A percentile compares a stretch with the other conserved stretches of the same genome.
Evolutionary conservation across 768 basidiomycete genomes (phyloP).

Genomic region (Lactarius trivialis): DNA sequence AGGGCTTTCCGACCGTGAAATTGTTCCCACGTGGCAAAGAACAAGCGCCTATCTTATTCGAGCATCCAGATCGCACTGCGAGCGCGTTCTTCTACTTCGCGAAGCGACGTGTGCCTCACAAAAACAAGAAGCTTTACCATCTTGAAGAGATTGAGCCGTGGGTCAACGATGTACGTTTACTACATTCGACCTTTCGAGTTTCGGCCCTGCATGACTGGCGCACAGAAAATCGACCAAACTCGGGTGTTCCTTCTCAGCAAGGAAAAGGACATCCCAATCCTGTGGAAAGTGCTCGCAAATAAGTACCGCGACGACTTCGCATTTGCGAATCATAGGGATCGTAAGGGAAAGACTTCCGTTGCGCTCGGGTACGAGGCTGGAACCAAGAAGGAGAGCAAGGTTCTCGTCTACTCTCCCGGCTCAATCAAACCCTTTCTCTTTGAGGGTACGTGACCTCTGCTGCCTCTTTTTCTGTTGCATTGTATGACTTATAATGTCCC

Average conservation of each 20-base stretch:
- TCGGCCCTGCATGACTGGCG: not conserved
- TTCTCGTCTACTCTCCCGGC: conserved; percentile 63
- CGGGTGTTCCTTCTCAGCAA: conserved; percentile 68
- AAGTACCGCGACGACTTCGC: conserved; percentile 58
- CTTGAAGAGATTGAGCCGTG: conserved; percentile 56
- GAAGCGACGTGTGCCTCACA: conserved; percentile 62
- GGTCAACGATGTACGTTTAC: conserved; percentile 53
- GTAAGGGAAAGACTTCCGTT: conserved; percentile 51
- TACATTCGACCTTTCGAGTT: not conserved
- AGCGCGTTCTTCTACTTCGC: conserved; percentile 72
- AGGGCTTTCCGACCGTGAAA: conserved; percentile 95
- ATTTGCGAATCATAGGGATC: conserved; percentile 61
- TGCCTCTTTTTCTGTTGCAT: not conserved
- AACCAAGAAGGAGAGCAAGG: conserved; percentile 48
- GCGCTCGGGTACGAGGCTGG: conserved; percentile 53
- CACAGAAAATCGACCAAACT: conserved; percentile 37
- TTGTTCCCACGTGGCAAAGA: conserved; percentile 73
- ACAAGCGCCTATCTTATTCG: conserved; percentile 56
- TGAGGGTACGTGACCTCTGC: conserved; percentile 43
- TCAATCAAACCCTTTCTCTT: conserved; percentile 54
- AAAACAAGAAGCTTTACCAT: conserved; percentile 53
- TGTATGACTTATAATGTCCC: not conserved
- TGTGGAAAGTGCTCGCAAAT: conserved; percentile 77
- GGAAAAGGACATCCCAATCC: conserved; percentile 65
- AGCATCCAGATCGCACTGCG: conserved; percentile 62